Base-by-base conservation (phyloP, 371 early-diverging fungal species). In the Conidiobolus incongruus region DNA sequence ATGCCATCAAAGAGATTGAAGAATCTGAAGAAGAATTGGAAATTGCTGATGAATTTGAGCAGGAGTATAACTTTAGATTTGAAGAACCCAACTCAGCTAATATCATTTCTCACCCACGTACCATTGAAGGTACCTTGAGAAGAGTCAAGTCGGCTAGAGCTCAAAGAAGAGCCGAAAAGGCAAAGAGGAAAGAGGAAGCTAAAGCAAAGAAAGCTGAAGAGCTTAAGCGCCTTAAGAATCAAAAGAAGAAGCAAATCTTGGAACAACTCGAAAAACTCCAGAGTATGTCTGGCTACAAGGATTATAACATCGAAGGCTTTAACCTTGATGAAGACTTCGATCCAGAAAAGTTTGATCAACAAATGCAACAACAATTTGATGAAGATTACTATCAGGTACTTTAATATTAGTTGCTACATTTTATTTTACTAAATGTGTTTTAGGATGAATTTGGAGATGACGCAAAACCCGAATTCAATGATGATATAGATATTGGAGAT, bases 241-340 rank as follows among this genome's bases (percentile, higher is more conserved):
- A 74, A 20, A 90, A 89, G 69, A 79, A 71, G 60, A 63, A 69
- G 51, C 86, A 87, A 46, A 75, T 91, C 29, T 56, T 60, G 21
- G 68, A 73, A 17, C 76, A 76, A 34, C 61, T 92, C 38, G 66
- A 72, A 46, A 70, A 83, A 52, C 81, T 92, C 38, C 68, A 76
- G 52, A 70, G 76, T 38, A 79, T 88, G 37, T 81, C 92, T 6
- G 94, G 94, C 29, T 72, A 71, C 50, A 58, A 58, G 22, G 57
- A 64, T 57, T 52, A 29, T 22, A 6, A 35, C 55, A 54, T 51
- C 2, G 57, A 71, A 31, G 81, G 76, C 13, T 65, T 90, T 37
- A 77, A 84, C 59, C 53, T 92, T 16, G 87, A 89, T 22, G 77
- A 63, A 17, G 94, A 95, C 26, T 93, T 88, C 61, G 86, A 92